phyloP scores from a whole-genome alignment of 257 asterid species.

The Petunia secreta region DNA sequence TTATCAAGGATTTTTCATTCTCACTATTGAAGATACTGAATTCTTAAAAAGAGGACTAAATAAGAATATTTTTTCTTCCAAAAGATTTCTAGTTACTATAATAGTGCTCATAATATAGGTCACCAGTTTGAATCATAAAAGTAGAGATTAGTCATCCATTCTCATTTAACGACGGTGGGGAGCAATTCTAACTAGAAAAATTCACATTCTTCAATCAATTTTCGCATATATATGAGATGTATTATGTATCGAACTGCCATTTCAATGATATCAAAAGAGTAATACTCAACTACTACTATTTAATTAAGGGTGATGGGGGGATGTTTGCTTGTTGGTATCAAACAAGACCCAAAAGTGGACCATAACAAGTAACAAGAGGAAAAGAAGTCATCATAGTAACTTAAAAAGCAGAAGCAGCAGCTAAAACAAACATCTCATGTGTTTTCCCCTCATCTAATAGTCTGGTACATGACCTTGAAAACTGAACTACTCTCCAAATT shows the following conservation, averaged over 20 bases:
- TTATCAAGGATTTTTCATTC: background rate
- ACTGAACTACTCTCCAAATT: background rate
- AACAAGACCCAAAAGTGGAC: constrained; percentile 19
- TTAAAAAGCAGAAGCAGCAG: background rate
- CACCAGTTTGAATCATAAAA: no score
- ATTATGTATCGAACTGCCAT: no score
- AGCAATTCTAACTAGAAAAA: no score
- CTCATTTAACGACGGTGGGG: no score
- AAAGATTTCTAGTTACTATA: background rate
- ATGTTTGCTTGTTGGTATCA: constrained; percentile 21
- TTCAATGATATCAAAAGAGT: no score
- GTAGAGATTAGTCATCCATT: no score
- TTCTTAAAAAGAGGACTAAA: background rate
- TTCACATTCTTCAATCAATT: no score
- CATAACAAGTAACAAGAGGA: background rate
- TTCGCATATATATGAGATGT: no score
- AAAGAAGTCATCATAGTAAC: constrained; percentile 8
- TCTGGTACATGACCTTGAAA: background rate
- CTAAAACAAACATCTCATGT: background rate
- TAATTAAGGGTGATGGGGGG: background rate
- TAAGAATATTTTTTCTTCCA: background rate
- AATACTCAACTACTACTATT: background rate
- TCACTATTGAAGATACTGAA: no score
- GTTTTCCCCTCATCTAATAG: background rate
- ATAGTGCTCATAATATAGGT: background rate